Base-by-base conservation (phyloP, 495 filamentous ascomycete genomes). In the Tetracladium marchalianum region DNA sequence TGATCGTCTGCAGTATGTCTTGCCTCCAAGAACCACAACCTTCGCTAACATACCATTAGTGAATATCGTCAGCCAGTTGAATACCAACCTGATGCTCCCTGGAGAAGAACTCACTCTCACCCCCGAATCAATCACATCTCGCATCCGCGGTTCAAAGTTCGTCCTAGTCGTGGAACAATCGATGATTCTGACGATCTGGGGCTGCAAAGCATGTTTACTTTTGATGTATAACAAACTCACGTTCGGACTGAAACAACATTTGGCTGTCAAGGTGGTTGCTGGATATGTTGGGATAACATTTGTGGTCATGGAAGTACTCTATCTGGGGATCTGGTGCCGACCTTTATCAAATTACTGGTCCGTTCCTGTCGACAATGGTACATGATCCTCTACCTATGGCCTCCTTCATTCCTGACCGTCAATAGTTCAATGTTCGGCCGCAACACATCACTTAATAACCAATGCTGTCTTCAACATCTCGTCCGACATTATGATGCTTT, bases 391-490 rank as follows among this genome's bases (percentile, higher is more conserved):
- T 0, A 58, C 64, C 27, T 15, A 54, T 8, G 51, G 66, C 39
- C 51, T 62, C 55, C 61, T 65, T 18, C 66, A 59, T 50, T 57
- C 57, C 16, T 69, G 37, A 63, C 19, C 62, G 58, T 42, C 52
- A 60, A 48, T 40, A 56, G 47, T 36, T 41, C 55, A 63, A 56
- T 60, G 62, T 42, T 55, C 51, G 22, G 46, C 59, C 1, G 64
- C 69, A 16, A 66, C 62, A 39, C 54, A 75, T 51, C 79, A 83
- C 56, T 70, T 80, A 0, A 82, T 84, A 47, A 79, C 71, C 5
- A 77, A 80, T 47, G 75, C 78, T 15, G 77, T 78, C 12, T 76
- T 82, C 64, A 83, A 84, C 51, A 74, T 84, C 46, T 73, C 76
- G 7, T 83, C 79, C 1, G 80, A 85, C 47, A 46, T 74, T 12